Conservation (phyloP, 1,284 basidiomycete genomes). For the Paramarasmius palmivorus region DNA sequence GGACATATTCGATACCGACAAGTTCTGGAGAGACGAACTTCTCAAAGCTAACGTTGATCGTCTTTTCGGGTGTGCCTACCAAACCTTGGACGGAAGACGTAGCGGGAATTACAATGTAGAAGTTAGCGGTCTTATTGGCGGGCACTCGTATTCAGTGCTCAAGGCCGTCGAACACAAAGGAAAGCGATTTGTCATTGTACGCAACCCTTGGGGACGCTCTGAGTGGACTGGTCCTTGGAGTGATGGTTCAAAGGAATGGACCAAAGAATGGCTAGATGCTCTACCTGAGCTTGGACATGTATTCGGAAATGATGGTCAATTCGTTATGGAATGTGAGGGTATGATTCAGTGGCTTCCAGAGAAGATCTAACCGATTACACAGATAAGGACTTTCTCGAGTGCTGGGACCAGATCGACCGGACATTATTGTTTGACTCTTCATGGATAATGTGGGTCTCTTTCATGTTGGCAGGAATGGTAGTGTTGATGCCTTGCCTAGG, state of each 20-base stretch:
- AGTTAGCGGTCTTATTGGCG: constrained; percentile 35
- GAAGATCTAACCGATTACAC: not conserved
- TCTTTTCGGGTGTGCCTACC: constrained; percentile 45
- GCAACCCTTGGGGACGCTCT: constrained; percentile 33
- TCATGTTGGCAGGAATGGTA: too few species aligned
- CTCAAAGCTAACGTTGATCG: constrained; percentile 43
- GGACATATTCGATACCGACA: constrained; percentile 45
- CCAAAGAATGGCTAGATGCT: constrained; percentile 28
- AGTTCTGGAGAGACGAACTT: constrained; percentile 45
- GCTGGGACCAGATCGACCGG: constrained; percentile 45
- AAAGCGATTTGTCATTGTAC: constrained; percentile 31
- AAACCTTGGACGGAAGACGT: constrained; percentile 33
- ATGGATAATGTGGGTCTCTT: constrained; percentile 52
- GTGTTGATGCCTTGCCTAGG: too few species aligned
- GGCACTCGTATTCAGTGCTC: constrained; percentile 34
- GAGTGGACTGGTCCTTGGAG: constrained; percentile 38
- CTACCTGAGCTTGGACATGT: constrained; percentile 25
- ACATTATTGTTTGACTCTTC: constrained; percentile 46
- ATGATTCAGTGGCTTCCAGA: not conserved
- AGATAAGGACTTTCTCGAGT: constrained; percentile 50
- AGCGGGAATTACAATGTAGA: constrained; percentile 29
- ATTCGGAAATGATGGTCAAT: constrained; percentile 19
- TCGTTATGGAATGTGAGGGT: constrained; percentile 9
- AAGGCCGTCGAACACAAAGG: constrained; percentile 33
- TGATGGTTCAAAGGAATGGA: constrained; percentile 38